phyloP scores from a whole-genome alignment of 83 land plant species.

The Picea abies region DNA sequence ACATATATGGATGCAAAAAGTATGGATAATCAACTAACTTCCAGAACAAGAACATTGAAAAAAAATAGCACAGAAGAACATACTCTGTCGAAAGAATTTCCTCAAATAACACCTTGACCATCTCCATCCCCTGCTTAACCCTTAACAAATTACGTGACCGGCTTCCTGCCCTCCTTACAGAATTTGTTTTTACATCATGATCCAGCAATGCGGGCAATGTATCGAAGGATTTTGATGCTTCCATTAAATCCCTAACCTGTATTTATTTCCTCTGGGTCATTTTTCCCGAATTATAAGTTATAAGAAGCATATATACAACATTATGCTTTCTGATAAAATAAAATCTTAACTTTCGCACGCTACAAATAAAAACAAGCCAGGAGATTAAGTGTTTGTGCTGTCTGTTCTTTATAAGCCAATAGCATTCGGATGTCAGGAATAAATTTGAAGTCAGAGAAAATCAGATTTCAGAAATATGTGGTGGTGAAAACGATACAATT shows the following conservation, averaged over 20 bases:
- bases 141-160: constrained; percentile 16
- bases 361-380: no score
- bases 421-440: no score
- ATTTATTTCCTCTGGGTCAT: not conserved
- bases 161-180: constrained; percentile 15
- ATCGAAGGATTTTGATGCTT: constrained; percentile 13
- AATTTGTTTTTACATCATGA: constrained; percentile 6
- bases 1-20: not conserved
- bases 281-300: not conserved
- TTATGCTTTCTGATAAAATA: no score
- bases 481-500: no score
- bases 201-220: constrained; percentile 11
- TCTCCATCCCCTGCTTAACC: constrained; percentile 20
- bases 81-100: constrained; percentile 19
- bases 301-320: no score
- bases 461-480: no score
- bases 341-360: no score
- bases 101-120: constrained; percentile 19
- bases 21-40: not conserved
- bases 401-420: no score
- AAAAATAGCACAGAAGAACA: not conserved
- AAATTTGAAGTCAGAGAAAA: no score
- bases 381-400: no score
- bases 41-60: not conserved
- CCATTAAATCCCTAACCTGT: constrained; percentile 14